phyloP scores from a whole-genome alignment of 73 alveolate genomes.

The Stentor roeselii region DNA sequence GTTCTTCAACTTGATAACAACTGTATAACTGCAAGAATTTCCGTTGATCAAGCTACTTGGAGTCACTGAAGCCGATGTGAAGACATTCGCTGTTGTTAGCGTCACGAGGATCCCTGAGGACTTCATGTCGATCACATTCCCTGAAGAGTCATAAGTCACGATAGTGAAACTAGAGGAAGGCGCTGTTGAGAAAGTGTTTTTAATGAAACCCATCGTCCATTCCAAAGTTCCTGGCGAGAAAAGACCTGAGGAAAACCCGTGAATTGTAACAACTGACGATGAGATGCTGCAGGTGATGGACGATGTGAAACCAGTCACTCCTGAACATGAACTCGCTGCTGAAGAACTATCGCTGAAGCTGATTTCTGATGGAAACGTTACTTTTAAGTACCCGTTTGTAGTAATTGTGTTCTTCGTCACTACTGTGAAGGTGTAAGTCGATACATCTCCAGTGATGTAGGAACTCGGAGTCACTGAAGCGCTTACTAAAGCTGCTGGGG shows the following conservation, averaged over 20 bases:
- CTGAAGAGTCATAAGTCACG: not conserved
- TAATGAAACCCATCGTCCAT: not conserved
- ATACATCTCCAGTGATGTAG: not conserved
- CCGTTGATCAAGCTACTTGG: not conserved
- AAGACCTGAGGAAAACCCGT: not conserved
- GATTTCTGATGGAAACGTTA: not conserved
- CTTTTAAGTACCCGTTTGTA: not conserved
- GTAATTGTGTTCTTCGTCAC: conserved; percentile 1
- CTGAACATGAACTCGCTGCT: conserved; percentile 4
- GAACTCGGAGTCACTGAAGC: conserved; percentile 10
- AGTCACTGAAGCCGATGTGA: not conserved
- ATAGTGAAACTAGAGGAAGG: not conserved
- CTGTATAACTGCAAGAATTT: not conserved
- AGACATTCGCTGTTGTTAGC: conserved; percentile 1
- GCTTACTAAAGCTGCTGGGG: not conserved
- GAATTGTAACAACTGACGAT: not conserved
- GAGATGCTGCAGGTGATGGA: not conserved
- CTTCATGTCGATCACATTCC: not conserved
- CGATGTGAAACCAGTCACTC: not conserved
- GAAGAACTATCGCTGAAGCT: not conserved
- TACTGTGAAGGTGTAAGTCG: conserved; percentile 2
- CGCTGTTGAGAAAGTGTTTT: not conserved
- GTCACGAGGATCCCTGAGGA: conserved; percentile 6
- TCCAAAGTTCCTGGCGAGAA: not conserved
- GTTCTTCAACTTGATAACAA: not conserved